Evolutionary conservation across 2,329 filamentous ascomycete species (phyloP).

Genomic region (Penicillium sp.): DNA sequence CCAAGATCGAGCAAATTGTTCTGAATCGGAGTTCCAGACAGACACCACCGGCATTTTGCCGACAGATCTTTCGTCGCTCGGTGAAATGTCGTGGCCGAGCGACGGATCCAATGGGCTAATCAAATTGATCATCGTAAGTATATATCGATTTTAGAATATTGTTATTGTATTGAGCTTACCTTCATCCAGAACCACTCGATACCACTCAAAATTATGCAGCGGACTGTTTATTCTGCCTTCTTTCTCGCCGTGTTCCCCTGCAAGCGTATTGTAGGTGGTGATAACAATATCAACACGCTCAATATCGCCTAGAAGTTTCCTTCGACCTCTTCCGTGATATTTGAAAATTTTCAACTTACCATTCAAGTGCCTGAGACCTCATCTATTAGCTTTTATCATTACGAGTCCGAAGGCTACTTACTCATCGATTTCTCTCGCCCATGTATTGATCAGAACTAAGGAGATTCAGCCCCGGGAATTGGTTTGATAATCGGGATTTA

Average conservation of each 20-base stretch:
- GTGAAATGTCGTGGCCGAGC: conserved; percentile 43
- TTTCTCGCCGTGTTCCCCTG: conserved; percentile 29
- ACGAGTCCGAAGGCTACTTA: conserved; percentile 19
- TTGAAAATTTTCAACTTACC: conserved; percentile 26
- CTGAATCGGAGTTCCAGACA: conserved; percentile 54
- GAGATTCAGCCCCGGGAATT: conserved; percentile 11
- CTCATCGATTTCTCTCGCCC: conserved; percentile 38
- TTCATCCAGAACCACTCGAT: conserved; percentile 47
- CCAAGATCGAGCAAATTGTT: conserved; percentile 53
- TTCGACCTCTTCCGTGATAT: conserved; percentile 36
- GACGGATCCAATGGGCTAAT: conserved; percentile 51
- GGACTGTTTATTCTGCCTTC: conserved; percentile 7
- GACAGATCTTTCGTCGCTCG: conserved; percentile 40
- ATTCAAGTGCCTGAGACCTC: conserved; percentile 29
- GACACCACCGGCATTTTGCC: conserved; percentile 49
- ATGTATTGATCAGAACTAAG: conserved; percentile 39
- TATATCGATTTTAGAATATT: not conserved
- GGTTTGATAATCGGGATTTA: not conserved
- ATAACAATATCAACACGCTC: conserved; percentile 41
- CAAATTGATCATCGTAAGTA: not conserved
- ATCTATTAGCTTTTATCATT: not conserved
- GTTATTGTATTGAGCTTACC: conserved; percentile 27
- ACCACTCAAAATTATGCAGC: conserved; percentile 27
- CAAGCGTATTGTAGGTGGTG: conserved; percentile 48
- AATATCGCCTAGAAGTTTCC: conserved; percentile 23